Evolutionary conservation across 1,284 basidiomycete species (phyloP), one percentile per base, ranked within the genome.

Genomic region (Cerioporus squamosus): DNA sequence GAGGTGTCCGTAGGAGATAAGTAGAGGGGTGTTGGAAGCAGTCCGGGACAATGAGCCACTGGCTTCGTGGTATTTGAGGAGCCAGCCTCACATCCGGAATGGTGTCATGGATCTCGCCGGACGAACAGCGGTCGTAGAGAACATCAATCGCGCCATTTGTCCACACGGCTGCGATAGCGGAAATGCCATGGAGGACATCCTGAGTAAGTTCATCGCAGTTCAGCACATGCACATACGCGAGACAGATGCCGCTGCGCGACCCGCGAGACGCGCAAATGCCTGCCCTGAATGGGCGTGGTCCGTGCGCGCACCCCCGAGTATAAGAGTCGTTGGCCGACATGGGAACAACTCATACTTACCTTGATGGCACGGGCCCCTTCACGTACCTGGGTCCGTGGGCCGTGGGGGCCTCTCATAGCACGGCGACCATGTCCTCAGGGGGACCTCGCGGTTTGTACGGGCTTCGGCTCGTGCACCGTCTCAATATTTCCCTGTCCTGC

Each of bases 401-500:
- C 64, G 71, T 70, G 57, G 75, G 78, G 74, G 66, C 67, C 72
- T 79, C 78, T 77, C 83, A 85, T 86, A 84, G 84, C 84, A 86
- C 84, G 84, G 84, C 84, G 84, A 86, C 84, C 83, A 68, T 85
- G 83, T 85, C 83, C 84, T 43, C 73, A 74, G 68, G 67, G 72
- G 71, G 67, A 53, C 62, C 73, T 73, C 73, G 74, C 72, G 79
- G 81, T 74, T 85, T 85, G 84, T 84, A 82, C 84, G 82, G 73
- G 81, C 80, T 83, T 81, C 75, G 83, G 82, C 75, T 79, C 79
- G 82, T 85, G 83, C 82, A 85, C 78, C 77, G 82, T 86, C 84
- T 75, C 66, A 86, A 86, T 86, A 86, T 87, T 86, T 86, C 76
- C 83, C 84, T 76, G 83, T 83, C 78, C 80, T 75, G 76, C 77